Percentiles rank a stretch among this genome's conserved stretches.
Evolutionary conservation across 164 flowering plant species (phyloP).

Genomic region (Aristolochia californica): DNA sequence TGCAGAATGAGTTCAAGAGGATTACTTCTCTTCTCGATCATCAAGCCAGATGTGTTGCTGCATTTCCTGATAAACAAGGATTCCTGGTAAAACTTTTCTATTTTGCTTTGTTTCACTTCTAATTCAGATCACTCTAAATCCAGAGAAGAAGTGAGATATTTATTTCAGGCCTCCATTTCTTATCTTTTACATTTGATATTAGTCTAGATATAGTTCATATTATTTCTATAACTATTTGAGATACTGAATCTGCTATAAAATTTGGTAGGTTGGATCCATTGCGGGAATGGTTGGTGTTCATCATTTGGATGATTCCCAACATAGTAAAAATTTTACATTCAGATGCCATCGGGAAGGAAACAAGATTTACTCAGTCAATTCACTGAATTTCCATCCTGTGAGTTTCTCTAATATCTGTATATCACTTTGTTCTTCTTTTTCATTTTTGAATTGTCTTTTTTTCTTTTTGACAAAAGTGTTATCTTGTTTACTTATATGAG

Average conservation of each 20-base stretch:
- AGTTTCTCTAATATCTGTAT: conserved; percentile 21
- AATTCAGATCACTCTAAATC: too few relatives aligned
- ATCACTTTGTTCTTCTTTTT: too few relatives aligned
- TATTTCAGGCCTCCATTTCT: too few relatives aligned
- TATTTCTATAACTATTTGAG: background rate
- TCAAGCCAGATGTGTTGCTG: conserved; percentile 95
- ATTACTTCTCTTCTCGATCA: conserved; percentile 80
- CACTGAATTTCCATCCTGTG: conserved; percentile 95
- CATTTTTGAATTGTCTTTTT: too few relatives aligned
- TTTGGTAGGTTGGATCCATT: conserved; percentile 89
- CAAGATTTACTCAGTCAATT: conserved; percentile 87
- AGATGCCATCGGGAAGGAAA: conserved; percentile 92
- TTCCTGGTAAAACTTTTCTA: conserved; percentile 95
- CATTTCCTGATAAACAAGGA: conserved; percentile 97
- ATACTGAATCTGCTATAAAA: background rate
- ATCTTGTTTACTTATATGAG: too few relatives aligned
- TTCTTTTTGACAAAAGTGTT: too few relatives aligned
- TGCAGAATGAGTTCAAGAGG: conserved; percentile 83
- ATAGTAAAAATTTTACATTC: conserved; percentile 81
- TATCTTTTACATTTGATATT: too few relatives aligned
- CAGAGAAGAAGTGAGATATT: too few relatives aligned
- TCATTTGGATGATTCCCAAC: conserved; percentile 86
- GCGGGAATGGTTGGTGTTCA: conserved; percentile 98
- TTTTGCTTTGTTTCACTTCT: conserved; percentile 6
- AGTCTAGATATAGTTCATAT: too few relatives aligned